Conservation (phyloP, 768 basidiomycete species). For the Favolaschia claudopus region DNA sequence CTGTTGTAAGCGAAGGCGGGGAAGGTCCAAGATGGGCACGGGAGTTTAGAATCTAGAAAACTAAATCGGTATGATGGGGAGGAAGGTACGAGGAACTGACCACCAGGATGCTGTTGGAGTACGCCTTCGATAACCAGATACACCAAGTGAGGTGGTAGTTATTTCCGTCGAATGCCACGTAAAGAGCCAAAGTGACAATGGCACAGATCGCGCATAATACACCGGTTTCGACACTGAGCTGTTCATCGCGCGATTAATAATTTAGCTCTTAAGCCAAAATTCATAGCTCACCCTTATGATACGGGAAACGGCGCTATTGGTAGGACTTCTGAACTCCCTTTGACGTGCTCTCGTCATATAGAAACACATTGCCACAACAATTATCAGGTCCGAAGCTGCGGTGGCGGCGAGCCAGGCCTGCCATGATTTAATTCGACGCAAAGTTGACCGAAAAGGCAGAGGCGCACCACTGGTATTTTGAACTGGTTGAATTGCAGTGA, state of each 20-base stretch:
- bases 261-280: too few species aligned
- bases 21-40: constrained; percentile 14
- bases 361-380: neutral
- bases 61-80: neutral
- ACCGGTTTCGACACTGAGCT: constrained; percentile 32
- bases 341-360: neutral
- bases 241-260: neutral
- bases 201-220: constrained; percentile 28
- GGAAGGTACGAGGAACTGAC: neutral
- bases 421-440: constrained; percentile 18
- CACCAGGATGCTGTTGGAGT: constrained; percentile 28
- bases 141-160: constrained; percentile 27
- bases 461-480: neutral
- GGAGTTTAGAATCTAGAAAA: constrained; percentile 20
- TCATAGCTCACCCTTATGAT: constrained; percentile 8
- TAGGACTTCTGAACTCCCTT: constrained; percentile 11
- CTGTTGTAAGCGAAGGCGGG: too few species aligned
- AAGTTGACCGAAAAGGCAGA: neutral
- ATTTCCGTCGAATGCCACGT: constrained; percentile 23
- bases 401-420: constrained; percentile 4
- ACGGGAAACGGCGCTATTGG: constrained; percentile 7
- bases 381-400: neutral
- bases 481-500: neutral
- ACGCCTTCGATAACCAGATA: constrained; percentile 32
- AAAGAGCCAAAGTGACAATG: constrained; percentile 25